Evolutionary conservation across 495 filamentous ascomycete genomes (phyloP).

Genomic region (Tuber calosporum): DNA sequence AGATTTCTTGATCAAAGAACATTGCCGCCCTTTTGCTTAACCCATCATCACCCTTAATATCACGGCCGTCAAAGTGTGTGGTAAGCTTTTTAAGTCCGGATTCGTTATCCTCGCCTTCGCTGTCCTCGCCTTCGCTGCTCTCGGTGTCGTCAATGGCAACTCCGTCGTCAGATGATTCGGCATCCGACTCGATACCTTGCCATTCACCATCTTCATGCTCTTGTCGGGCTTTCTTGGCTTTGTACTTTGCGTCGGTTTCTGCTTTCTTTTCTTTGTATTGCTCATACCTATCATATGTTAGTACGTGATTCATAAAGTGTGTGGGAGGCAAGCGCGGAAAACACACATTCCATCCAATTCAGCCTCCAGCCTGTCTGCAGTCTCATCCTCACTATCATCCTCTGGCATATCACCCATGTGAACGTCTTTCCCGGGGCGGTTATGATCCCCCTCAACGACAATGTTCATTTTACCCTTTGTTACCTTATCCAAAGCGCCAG

Average conservation of each 20-base stretch:
- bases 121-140: constrained; percentile 53
- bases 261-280: constrained; percentile 74
- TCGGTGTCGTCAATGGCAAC: constrained; percentile 48
- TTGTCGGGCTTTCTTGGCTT: constrained; percentile 78
- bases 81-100: constrained; percentile 45
- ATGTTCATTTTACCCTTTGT: constrained; percentile 69
- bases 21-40: constrained; percentile 74
- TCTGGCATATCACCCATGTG: constrained; percentile 55
- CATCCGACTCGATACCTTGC: constrained; percentile 76
- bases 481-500: constrained; percentile 60
- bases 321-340: neutral
- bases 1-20: constrained; percentile 95
- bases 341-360: constrained; percentile 66
- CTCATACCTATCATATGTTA: constrained; percentile 51
- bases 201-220: constrained; percentile 81
- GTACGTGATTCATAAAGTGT: neutral
- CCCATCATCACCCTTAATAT: constrained; percentile 46
- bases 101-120: constrained; percentile 47
- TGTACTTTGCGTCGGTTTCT: constrained; percentile 72
- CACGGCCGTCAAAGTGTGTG: constrained; percentile 49
- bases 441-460: constrained; percentile 49
- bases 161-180: constrained; percentile 51
- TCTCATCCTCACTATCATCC: constrained; percentile 66
- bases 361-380: constrained; percentile 63
- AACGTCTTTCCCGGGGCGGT: constrained; percentile 52